Conservation (phyloP, 768 basidiomycete species). For the Boletus speciosus region DNA sequence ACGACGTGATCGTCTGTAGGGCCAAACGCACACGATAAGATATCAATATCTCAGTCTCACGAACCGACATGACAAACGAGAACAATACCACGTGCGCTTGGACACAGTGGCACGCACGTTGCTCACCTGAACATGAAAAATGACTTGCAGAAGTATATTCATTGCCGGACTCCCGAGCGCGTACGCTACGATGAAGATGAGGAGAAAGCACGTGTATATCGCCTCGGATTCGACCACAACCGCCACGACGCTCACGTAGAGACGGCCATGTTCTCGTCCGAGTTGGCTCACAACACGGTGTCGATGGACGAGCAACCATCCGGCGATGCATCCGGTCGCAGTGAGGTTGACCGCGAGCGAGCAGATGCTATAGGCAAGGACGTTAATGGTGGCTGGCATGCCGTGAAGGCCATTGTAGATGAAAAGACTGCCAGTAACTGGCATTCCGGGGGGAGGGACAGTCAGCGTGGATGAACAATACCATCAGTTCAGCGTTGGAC, state of each 20-base stretch:
- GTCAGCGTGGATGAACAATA: no score
- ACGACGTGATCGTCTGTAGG: slow-evolving; percentile 36
- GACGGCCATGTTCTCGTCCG: slow-evolving; percentile 31
- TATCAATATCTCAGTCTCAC: background rate
- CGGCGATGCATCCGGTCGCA: slow-evolving; percentile 28
- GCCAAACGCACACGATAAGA: background rate
- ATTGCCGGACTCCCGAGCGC: slow-evolving; percentile 38
- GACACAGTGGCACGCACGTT: background rate
- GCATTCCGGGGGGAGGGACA: no score
- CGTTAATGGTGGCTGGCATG: slow-evolving; percentile 1
- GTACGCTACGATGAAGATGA: slow-evolving; percentile 42
- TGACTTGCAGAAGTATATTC: slow-evolving; percentile 34
- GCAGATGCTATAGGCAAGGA: slow-evolving; percentile 22
- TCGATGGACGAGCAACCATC: slow-evolving; percentile 26
- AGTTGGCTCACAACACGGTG: slow-evolving; percentile 23
- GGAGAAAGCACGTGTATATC: slow-evolving; percentile 39
- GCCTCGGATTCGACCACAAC: slow-evolving; percentile 45
- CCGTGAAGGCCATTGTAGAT: slow-evolving; percentile 20
- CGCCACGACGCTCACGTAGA: slow-evolving; percentile 37
- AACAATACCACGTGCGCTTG: background rate
- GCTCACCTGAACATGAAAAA: slow-evolving; percentile 8
- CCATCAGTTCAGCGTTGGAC: no score
- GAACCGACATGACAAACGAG: background rate
- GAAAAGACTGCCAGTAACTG: slow-evolving; percentile 16
- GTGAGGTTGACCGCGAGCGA: slow-evolving; percentile 30